A percentile compares a stretch with the other conserved stretches of the same genome.
Evolutionary conservation across 2,329 filamentous ascomycete genomes (phyloP).

Genomic region (Penicillium sclerotigenum): DNA sequence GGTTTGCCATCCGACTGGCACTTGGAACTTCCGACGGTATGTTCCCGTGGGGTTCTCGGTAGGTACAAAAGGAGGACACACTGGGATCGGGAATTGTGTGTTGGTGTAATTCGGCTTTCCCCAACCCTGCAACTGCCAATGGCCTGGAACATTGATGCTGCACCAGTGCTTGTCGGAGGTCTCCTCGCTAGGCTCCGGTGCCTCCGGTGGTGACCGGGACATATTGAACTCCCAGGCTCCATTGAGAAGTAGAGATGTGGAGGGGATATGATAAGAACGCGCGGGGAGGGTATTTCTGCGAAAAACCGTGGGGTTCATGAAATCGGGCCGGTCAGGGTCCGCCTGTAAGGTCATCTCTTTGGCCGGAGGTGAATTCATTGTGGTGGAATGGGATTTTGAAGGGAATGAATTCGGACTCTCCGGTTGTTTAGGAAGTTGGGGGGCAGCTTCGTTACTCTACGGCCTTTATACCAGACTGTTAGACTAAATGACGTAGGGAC

Average conservation of each 20-base stretch:
- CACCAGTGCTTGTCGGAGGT: conserved; percentile 2
- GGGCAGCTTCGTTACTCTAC: neutral
- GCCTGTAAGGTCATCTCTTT: neutral
- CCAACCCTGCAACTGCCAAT: conserved; percentile 68
- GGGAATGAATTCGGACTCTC: neutral
- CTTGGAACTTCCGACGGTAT: conserved; percentile 55
- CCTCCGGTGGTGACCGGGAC: conserved; percentile 46
- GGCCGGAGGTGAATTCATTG: neutral
- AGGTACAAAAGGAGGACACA: conserved; percentile 60
- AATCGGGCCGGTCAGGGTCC: conserved; percentile 4
- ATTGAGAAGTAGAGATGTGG: conserved; percentile 48
- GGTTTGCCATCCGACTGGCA: conserved; percentile 40
- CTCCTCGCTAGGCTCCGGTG: conserved; percentile 26
- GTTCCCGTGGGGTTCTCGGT: conserved; percentile 62
- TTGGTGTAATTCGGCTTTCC: conserved; percentile 68
- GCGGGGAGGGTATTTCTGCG: conserved; percentile 54
- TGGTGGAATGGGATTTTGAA: neutral
- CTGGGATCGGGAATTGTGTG: conserved; percentile 61
- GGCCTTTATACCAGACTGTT: neutral
- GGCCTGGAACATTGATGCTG: conserved; percentile 58
- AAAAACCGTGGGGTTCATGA: conserved; percentile 39
- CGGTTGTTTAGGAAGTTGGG: neutral
- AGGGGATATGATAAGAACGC: conserved; percentile 53
- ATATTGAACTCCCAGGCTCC: conserved; percentile 58
- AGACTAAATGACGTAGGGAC: neutral